phyloP scores from a whole-genome alignment of 1,139 yeast species.

The Spencermartinsiella ligniputridi region DNA sequence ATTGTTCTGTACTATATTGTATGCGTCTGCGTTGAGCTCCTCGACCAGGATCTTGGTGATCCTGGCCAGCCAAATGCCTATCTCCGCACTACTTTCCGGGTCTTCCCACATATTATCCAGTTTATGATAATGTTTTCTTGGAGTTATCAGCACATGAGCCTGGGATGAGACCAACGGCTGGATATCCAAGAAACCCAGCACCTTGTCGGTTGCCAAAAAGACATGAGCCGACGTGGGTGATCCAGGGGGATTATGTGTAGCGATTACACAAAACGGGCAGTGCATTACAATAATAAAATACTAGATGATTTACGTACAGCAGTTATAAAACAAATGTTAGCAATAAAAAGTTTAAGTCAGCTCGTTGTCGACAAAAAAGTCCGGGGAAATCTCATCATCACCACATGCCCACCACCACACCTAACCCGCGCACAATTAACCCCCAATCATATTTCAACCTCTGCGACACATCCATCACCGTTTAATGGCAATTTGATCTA shows the following conservation, averaged over 20 bases:
- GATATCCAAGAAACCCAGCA: slow-evolving; percentile 65
- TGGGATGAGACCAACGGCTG: slow-evolving; percentile 60
- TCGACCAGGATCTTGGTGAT: slow-evolving; percentile 50
- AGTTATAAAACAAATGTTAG: too few relatives aligned
- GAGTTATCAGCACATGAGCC: slow-evolving; percentile 76
- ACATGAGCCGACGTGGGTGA: slow-evolving; percentile 18
- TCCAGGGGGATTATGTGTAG: slow-evolving; percentile 18
- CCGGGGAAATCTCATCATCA: background rate
- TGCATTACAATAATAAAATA: slow-evolving; percentile 1
- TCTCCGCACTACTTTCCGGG: slow-evolving; percentile 55
- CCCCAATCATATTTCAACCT: background rate
- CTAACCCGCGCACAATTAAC: background rate
- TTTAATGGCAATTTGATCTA: too few relatives aligned
- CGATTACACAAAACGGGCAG: slow-evolving; percentile 28
- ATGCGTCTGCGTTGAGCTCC: slow-evolving; percentile 49
- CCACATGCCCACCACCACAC: background rate
- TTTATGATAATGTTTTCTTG: slow-evolving; percentile 77
- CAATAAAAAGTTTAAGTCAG: too few relatives aligned
- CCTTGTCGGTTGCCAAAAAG: slow-evolving; percentile 25
- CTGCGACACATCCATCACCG: too few relatives aligned
- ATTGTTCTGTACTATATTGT: slow-evolving; percentile 79
- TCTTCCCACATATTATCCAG: slow-evolving; percentile 78
- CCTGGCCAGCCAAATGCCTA: slow-evolving; percentile 65
- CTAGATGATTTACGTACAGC: too few relatives aligned
- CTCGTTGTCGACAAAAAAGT: too few relatives aligned